Evolutionary conservation across 139 green algal genomes (phyloP), one percentile per base, ranked within the genome.

Genomic region (Chlorella ohadii): DNA sequence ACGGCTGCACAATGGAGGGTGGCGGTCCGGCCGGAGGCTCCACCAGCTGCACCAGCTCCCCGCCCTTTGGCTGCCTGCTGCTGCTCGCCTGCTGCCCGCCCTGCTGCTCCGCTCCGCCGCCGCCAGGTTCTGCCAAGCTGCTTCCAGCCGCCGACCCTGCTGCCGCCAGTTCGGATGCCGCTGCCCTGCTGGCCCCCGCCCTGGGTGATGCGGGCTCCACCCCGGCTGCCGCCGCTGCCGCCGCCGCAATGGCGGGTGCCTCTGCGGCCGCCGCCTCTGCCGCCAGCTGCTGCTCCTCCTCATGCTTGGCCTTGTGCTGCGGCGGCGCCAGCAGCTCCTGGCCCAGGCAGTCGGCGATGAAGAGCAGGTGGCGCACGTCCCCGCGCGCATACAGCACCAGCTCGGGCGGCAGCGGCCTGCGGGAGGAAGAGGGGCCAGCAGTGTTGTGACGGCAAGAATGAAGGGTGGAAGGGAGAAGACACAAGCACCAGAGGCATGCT

Each of bases 281-380:
- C 15, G 51, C 51, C 9, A 59, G 51, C 27, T 51, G 67, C 34
- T 55, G 67, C 31, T 38, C 20, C 65, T 44, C 23, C 15, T 27
- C 15, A 12, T 47, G 67, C 36, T 51, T 38, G 34, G 44, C n/a
- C 6, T 34, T 25, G 38, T 55, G 38, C 68, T 56, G 68, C 68
- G 11, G 38, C 23, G 11, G 59, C 25, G n/a, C n/a, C 28, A 71
- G 64, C n/a, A 38, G n/a, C n/a, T 38, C 71, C 55, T 81, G 5
- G 1, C 79, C 73, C 83, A 97, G 83, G 44, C 63, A 27, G 28
- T 90, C 88, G 1, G 91, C 92, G 4, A 97, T 87, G 72, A 92
- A 86, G 59, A 93, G 85, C 81, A 98, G 88, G 87, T 93, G 95
- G 71, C 93, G 91, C 47, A 94, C 94, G 79, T 98, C 95, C 11